phyloP scores from a whole-genome alignment of 257 asterid species.

The Eucommia ulmoides region DNA sequence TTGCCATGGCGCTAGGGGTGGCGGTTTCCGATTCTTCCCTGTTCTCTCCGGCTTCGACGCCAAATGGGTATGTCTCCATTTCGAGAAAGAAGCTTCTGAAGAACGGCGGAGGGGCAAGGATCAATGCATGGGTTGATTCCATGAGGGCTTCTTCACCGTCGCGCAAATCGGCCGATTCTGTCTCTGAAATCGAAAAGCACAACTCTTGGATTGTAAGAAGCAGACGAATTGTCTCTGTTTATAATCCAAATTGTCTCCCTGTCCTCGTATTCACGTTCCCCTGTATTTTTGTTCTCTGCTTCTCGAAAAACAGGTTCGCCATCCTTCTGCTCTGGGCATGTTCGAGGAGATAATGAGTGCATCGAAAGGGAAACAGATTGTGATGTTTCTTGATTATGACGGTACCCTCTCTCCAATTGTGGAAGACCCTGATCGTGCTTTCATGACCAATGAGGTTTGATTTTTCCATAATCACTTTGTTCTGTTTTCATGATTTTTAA shows the following conservation, averaged over 20 bases:
- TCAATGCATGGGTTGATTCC: conserved; percentile 47
- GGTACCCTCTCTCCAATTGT: too few species aligned
- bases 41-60: conserved; percentile 5
- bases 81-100: conserved; percentile 19
- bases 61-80: conserved; percentile 20
- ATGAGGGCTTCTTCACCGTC: conserved; percentile 76
- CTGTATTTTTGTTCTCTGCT: background rate
- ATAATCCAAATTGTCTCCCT: too few species aligned
- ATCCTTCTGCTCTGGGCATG: conserved; percentile 58
- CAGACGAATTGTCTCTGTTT: too few species aligned
- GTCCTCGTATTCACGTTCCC: too few species aligned
- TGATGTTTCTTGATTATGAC: conserved; percentile 66
- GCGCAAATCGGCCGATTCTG: conserved; percentile 14
- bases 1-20: conserved; percentile 13
- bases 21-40: conserved; percentile 18
- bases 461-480: background rate
- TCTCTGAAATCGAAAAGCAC: conserved; percentile 27
- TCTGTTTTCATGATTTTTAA: too few species aligned
- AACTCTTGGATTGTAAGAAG: conserved; percentile 41
- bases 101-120: conserved; percentile 29
- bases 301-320: conserved; percentile 27
- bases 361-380: conserved; percentile 53
- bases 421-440: conserved; percentile 63
- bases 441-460: conserved; percentile 52
- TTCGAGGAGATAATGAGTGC: conserved; percentile 37